Evolutionary conservation across 306 rosid genomes (phyloP), one percentile per base, ranked within the genome.

Genomic region (Trifolium subterraneum): DNA sequence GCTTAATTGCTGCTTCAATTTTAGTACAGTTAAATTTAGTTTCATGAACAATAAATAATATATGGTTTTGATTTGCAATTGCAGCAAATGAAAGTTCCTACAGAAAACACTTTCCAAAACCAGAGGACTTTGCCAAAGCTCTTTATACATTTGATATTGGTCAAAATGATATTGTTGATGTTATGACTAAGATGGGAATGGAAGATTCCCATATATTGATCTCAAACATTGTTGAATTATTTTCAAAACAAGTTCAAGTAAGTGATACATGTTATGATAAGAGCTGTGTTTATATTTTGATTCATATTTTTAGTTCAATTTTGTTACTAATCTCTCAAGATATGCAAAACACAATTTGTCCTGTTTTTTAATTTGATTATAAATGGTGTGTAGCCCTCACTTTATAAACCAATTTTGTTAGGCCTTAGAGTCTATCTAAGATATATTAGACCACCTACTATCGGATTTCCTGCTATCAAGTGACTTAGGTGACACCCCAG

Each of bases 81-180:
- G 71, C 72, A 92, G 90, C 38, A 66, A 65, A 59, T 15, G 64
- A 61, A 14, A 19, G 20, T 18, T 74, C 90, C 8, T 68, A 33
- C 9, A 54, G 14, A 74, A 78, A 4, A 45, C 76, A 73, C 9
- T 86, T 86, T 50, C 96, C 97, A 0, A 72, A 77, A 62, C 85
- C 86, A 14, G 86, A 89, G 81, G 97, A 93, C 7, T 90, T 87
- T 78, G 74, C 86, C 6, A 88, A 83, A 75, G 92, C 97, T 64
- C 83, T 93, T 23, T 90, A 87, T 80, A 87, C 86, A 8, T 42
- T 93, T 8, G 98, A 93, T 60, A 88, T 89, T 47, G 98, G 97
- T 10, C 98, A 93, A 65, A 93, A 93, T 79, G 97, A 90, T 75
- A 31, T 93, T 14, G 83, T 86, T 23, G 91, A 87, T 22, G 86